A percentile compares a stretch with the other conserved stretches of the same genome.
These are phyloP conservation scores for Ogataea populi-albae DNA, from an alignment of 805 yeast genomes.

Conservation along the genomic window DNA sequence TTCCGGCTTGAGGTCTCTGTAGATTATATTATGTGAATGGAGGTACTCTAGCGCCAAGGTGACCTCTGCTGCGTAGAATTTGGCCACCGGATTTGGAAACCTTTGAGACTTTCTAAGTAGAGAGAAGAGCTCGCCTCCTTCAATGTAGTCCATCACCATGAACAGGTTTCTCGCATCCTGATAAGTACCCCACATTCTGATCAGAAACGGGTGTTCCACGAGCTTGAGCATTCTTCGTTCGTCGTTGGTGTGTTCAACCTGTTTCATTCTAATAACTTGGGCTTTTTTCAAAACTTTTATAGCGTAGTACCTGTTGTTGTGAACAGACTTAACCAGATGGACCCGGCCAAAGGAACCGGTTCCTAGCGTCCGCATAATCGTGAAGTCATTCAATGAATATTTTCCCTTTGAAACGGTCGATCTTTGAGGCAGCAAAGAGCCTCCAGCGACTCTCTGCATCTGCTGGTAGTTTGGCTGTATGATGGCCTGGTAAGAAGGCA, in stretches of 20 bases:
- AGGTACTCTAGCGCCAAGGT: constrained; percentile 56
- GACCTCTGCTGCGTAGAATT: constrained; percentile 63
- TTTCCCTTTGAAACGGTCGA: constrained; percentile 49
- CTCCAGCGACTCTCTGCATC: constrained; percentile 27
- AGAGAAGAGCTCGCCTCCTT: constrained; percentile 60
- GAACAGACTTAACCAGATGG: constrained; percentile 56
- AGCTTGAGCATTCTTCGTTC: constrained; percentile 58
- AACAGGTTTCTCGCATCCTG: constrained; percentile 56
- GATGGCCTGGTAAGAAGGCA: constrained; percentile 37
- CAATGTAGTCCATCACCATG: constrained; percentile 66
- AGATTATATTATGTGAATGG: constrained; percentile 56
- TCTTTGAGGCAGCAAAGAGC: constrained; percentile 30
- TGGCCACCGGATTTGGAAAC: constrained; percentile 62
- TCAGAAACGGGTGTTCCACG: constrained; percentile 59
- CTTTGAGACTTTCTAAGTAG: constrained; percentile 55
- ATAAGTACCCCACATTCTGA: constrained; percentile 65
- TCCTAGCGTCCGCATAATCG: constrained; percentile 55
- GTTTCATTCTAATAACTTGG: constrained; percentile 59
- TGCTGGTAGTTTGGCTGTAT: constrained; percentile 32
- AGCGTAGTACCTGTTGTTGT: constrained; percentile 58
- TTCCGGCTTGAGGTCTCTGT: constrained; percentile 61
- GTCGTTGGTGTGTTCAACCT: constrained; percentile 63
- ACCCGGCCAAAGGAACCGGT: constrained; percentile 64
- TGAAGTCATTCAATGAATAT: constrained; percentile 54
- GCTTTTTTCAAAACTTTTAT: constrained; percentile 57